These are phyloP conservation scores for Brassica balearica DNA, from an alignment of 441 rosid genomes.

Conservation along the genomic window DNA sequence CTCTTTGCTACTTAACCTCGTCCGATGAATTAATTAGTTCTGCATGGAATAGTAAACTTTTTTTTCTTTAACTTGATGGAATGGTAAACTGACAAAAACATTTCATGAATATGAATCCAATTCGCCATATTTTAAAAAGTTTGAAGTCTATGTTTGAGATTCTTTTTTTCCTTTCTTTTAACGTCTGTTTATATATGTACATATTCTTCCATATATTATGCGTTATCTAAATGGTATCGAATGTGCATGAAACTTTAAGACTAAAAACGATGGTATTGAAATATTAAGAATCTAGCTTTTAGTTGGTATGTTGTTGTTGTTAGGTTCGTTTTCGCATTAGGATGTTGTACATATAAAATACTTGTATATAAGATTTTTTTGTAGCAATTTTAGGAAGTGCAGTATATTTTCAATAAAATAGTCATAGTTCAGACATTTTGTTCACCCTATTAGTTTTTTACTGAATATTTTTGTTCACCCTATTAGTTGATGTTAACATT, in stretches of 20 bases:
- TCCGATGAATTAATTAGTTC: constrained; percentile 15
- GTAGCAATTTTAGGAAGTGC: not conserved
- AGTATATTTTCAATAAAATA: not conserved
- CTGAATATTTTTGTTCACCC: not conserved
- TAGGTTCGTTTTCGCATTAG: not conserved
- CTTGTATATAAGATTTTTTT: not conserved
- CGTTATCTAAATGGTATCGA: not conserved
- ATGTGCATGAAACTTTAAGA: not conserved
- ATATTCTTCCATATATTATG: not conserved
- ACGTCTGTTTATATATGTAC: not conserved
- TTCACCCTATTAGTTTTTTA: not conserved
- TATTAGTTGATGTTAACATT: not conserved
- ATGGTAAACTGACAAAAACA: constrained; percentile 4
- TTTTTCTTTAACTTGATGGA: too few species aligned
- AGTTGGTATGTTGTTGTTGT: not conserved
- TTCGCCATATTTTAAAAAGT: not conserved
- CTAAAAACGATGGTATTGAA: not conserved
- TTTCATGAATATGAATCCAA: not conserved
- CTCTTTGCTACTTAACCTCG: constrained; percentile 24
- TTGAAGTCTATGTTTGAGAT: not conserved
- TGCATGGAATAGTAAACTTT: constrained; percentile 5
- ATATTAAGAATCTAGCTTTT: not conserved
- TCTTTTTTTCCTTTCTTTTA: not conserved
- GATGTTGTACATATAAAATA: not conserved
- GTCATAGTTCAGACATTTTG: constrained; percentile 13